Base-by-base conservation (phyloP, 75 land plant genomes). In the Chamaecyparis obtusa region DNA sequence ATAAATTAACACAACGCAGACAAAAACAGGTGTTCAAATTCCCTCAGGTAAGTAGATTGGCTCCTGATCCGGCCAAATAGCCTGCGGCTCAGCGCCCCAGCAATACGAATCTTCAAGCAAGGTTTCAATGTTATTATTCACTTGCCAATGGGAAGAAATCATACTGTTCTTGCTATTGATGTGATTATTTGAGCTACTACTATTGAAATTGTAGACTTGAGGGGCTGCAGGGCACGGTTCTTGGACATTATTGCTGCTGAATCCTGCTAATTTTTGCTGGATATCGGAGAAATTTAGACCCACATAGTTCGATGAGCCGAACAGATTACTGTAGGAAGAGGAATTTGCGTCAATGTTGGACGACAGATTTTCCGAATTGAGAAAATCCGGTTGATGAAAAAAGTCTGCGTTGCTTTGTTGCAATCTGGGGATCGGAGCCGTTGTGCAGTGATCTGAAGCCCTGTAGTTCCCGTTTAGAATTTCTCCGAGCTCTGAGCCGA, bases 121-220 rank as follows among this genome's bases (percentile, higher is more conserved):
- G n/a, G 3, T n/a, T 27, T 81, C 83, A 3, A 10, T n/a, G 32
- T 81, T 81, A 11, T 44, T 44, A 81, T 46, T 81, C 9, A 46
- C 32, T 27, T 81, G 83, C 83, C 83, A 81, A 43, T 81, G 32
- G 24, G 48, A 81, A 10, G 83, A 51, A 81, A n/a, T 46, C 43
- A 46, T 14, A 81, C 24, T 46, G 43, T n/a, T 81, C 0, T 44
- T 27, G 5, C 48, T 81, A 27, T n/a, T 24, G 36, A 10, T 33
- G 15, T 74, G 37, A 74, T 36, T 74, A 10, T 32, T 11, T 2
- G 13, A 74, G 37, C 76, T 81, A 13, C 27, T 21, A 46, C 27
- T 81, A 27, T 81, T n/a, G 30, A 19, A 27, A 15, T n/a, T 81
- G 14, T 27, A 41, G 48, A 10, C 9, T 15, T 46, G 30, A 46